A percentile compares a stretch with the other conserved stretches of the same genome.
Conservation (phyloP, 2,329 filamentous ascomycete genomes). For the Ceratocystis lukuohia region DNA sequence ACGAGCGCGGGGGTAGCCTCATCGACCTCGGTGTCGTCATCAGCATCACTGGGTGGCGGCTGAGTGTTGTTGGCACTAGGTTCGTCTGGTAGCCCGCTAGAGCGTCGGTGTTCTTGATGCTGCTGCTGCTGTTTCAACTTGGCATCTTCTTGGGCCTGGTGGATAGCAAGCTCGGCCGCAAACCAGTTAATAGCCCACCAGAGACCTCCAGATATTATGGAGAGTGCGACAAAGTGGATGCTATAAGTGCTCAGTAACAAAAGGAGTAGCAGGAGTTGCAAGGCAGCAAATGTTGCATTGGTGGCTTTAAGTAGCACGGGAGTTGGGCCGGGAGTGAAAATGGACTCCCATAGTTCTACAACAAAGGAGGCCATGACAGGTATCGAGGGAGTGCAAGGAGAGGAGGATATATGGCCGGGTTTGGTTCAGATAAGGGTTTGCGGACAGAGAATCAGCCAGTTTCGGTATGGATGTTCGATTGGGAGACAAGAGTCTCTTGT, state of each 20-base stretch:
- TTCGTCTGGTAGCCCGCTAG: background rate
- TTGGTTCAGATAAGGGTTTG: background rate
- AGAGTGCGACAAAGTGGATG: slow-evolving; percentile 78
- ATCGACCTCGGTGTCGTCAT: slow-evolving; percentile 42
- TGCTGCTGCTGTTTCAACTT: slow-evolving; percentile 21
- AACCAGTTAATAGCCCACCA: slow-evolving; percentile 99
- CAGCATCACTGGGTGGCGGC: slow-evolving; percentile 22
- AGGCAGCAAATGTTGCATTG: slow-evolving; percentile 73
- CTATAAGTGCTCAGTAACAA: slow-evolving; percentile 74
- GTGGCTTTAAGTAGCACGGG: slow-evolving; percentile 79
- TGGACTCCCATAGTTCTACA: slow-evolving; percentile 71
- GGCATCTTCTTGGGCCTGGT: slow-evolving; percentile 30
- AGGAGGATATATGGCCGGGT: background rate
- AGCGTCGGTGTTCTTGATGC: slow-evolving; percentile 22
- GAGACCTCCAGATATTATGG: slow-evolving; percentile 61
- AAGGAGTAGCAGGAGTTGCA: slow-evolving; percentile 63
- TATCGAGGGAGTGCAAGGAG: background rate
- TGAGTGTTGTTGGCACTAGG: slow-evolving; percentile 26
- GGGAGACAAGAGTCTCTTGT: no score
- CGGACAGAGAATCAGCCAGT: no score
- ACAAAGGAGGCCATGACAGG: slow-evolving; percentile 48
- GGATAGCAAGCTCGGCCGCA: slow-evolving; percentile 47
- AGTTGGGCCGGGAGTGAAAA: slow-evolving; percentile 87
- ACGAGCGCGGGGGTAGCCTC: slow-evolving; percentile 25
- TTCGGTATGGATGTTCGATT: no score